A percentile compares a stretch with the other conserved stretches of the same genome.
Conservation (phyloP, 345 rosid genomes). For the Heritiera fomes region DNA sequence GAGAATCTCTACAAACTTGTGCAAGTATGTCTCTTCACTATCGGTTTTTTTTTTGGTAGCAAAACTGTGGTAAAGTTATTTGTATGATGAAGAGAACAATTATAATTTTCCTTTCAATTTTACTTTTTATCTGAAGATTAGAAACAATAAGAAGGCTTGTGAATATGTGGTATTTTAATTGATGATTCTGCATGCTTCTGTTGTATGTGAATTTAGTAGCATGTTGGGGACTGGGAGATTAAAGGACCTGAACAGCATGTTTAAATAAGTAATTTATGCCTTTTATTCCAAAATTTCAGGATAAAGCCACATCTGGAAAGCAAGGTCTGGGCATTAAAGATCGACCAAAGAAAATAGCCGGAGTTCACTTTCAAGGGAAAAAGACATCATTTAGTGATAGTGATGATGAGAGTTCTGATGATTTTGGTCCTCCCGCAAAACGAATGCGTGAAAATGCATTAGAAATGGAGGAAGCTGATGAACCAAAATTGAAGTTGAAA, state of each 20-base stretch:
- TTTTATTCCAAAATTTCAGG: constrained; percentile 41
- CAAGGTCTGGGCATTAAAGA: constrained; percentile 92
- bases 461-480: constrained; percentile 29
- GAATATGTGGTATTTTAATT: background rate
- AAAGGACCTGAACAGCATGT: background rate
- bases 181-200: background rate
- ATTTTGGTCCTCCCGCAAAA: constrained; percentile 33
- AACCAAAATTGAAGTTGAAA: constrained; percentile 65
- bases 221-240: background rate
- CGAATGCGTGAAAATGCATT: constrained; percentile 31
- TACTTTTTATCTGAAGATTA: background rate
- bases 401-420: constrained; percentile 50
- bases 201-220: background rate
- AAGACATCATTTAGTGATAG: constrained; percentile 64
- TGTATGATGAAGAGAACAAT: background rate
- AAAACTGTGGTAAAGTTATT: background rate
- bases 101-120: background rate
- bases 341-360: constrained; percentile 78
- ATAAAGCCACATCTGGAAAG: constrained; percentile 88
- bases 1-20: constrained; percentile 95
- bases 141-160: background rate
- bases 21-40: constrained; percentile 50
- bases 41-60: background rate
- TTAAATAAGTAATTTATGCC: background rate
- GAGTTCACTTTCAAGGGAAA: constrained; percentile 75